phyloP scores from a whole-genome alignment of 139 green algal genomes.

The Gonium pectorale region DNA sequence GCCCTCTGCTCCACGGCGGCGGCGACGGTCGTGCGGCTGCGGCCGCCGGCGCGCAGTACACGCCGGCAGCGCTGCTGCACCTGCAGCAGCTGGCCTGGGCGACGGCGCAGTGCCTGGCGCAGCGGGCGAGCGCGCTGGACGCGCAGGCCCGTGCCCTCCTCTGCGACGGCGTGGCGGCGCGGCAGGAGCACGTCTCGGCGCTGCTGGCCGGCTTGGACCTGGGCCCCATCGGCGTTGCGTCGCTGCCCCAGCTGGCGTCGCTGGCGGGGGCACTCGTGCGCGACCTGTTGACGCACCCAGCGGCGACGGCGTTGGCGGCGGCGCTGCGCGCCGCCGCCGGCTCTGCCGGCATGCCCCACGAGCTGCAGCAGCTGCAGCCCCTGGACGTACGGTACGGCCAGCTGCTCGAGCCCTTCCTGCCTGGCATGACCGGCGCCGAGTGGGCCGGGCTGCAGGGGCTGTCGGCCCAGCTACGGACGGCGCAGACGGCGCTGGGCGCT shows the following conservation, averaged over 20 bases:
- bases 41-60: background rate
- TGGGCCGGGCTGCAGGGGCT: background rate
- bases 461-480: background rate
- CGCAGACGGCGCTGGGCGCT: background rate
- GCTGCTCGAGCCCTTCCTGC: constrained; percentile 24
- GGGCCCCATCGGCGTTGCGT: too few relatives aligned
- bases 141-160: background rate
- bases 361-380: constrained; percentile 45
- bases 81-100: constrained; percentile 51
- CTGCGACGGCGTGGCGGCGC: background rate
- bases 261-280: constrained; percentile 37
- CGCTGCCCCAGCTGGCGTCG: constrained; percentile 32
- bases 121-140: constrained; percentile 42
- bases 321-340: background rate
- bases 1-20: constrained; percentile 16
- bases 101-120: constrained; percentile 54
- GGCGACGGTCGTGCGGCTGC: background rate
- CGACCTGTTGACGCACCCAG: constrained; percentile 15
- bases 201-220: background rate
- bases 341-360: constrained; percentile 13
- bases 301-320: background rate
- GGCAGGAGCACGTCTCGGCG: background rate
- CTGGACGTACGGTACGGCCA: constrained; percentile 42
- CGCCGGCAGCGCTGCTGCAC: background rate
- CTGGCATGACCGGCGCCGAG: background rate